Conservation (phyloP, 2,329 filamentous ascomycete genomes). For the Colletotrichum spaethianum region DNA sequence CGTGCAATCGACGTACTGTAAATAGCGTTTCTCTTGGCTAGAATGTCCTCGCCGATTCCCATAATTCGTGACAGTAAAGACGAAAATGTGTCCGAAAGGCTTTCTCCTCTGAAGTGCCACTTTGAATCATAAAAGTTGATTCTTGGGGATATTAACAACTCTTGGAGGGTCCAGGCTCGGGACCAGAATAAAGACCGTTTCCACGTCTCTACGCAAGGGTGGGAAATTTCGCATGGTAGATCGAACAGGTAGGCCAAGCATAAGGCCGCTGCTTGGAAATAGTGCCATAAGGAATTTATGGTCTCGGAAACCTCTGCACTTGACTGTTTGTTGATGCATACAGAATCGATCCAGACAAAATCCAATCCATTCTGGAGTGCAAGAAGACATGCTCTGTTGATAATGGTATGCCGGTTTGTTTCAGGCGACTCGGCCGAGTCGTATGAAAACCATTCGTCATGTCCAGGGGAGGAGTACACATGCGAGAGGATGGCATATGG, state of each 20-base stretch:
- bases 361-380: neutral
- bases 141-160: neutral
- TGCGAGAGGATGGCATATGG: slow-evolving; percentile 22
- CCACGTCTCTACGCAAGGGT: neutral
- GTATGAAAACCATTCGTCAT: slow-evolving; percentile 13
- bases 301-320: slow-evolving; percentile 1
- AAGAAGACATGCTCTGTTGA: neutral
- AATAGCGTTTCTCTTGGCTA: neutral
- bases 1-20: neutral
- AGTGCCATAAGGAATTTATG: neutral
- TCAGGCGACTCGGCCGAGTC: neutral
- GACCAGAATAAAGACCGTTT: slow-evolving; percentile 6
- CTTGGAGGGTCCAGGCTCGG: slow-evolving; percentile 20
- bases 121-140: slow-evolving; percentile 17
- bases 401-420: neutral
- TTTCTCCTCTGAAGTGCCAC: slow-evolving; percentile 1
- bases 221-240: neutral
- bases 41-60: neutral
- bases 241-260: slow-evolving; percentile 19
- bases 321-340: slow-evolving; percentile 10
- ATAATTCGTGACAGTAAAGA: neutral
- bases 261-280: neutral
- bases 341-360: slow-evolving; percentile 6
- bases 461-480: slow-evolving; percentile 5
- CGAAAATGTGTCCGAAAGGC: neutral